Conservation (phyloP, 495 filamentous ascomycete genomes). For the Trichoderma reesei region DNA sequence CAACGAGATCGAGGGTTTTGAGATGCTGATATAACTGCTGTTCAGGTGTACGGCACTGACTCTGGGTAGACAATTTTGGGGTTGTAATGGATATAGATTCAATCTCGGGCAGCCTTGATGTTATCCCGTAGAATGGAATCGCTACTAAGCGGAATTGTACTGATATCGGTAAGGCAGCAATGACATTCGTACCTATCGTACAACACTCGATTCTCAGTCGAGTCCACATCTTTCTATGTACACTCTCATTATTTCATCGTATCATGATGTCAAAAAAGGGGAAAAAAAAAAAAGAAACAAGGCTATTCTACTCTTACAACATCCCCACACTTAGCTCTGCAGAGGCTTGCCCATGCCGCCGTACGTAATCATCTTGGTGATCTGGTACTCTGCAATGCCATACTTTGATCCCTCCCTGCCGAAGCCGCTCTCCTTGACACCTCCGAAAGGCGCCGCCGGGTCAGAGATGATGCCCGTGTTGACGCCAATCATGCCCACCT, state of each 20-base stretch:
- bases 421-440: slow-evolving; percentile 89
- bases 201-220: too few relatives aligned
- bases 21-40: too few relatives aligned
- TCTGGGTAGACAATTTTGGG: too few relatives aligned
- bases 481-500: slow-evolving; percentile 84
- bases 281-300: too few relatives aligned
- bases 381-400: slow-evolving; percentile 81
- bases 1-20: too few relatives aligned
- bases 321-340: slow-evolving; percentile 21
- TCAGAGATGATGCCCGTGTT: slow-evolving; percentile 81
- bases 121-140: too few relatives aligned
- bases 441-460: slow-evolving; percentile 77
- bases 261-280: background rate
- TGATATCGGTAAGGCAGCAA: too few relatives aligned
- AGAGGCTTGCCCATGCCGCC: slow-evolving; percentile 62
- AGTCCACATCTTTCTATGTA: background rate
- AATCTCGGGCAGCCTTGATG: too few relatives aligned
- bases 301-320: background rate
- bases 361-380: slow-evolving; percentile 79
- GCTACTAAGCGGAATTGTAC: too few relatives aligned
- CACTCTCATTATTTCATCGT: background rate
- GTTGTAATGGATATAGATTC: too few relatives aligned
- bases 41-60: too few relatives aligned
- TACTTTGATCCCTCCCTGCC: slow-evolving; percentile 87
- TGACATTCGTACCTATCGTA: too few relatives aligned